Evolutionary conservation across 306 rosid species (phyloP).

Genomic region (Trifolium repens): DNA sequence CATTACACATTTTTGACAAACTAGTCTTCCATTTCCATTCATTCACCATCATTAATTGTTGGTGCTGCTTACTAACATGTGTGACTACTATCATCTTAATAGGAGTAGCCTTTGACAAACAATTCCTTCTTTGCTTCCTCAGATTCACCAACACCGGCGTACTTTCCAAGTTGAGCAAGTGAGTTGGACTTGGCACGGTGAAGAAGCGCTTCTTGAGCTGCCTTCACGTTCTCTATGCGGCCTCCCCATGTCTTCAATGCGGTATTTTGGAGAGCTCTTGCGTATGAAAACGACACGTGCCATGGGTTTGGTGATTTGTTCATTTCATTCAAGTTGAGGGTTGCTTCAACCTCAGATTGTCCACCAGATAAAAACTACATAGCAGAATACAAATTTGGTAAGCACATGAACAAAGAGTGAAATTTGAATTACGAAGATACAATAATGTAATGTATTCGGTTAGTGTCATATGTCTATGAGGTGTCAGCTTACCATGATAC

Average conservation of each 20-base stretch:
- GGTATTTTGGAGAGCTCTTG: slow-evolving; percentile 97
- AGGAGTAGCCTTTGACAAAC: slow-evolving; percentile 84
- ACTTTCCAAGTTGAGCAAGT: slow-evolving; percentile 92
- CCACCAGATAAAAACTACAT: slow-evolving; percentile 96
- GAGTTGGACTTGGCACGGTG: slow-evolving; percentile 91
- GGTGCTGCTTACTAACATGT: slow-evolving; percentile 41
- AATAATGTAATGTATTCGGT: not conserved
- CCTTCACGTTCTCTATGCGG: slow-evolving; percentile 76
- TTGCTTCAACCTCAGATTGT: slow-evolving; percentile 97
- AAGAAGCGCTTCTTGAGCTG: slow-evolving; percentile 76
- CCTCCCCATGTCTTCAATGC: slow-evolving; percentile 96
- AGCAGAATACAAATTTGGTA: not conserved
- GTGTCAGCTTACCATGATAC: slow-evolving; percentile 66
- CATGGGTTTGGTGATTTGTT: slow-evolving; percentile 87
- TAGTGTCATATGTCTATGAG: not conserved
- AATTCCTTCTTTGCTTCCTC: slow-evolving; percentile 80
- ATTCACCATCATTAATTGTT: slow-evolving; percentile 32
- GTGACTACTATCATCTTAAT: slow-evolving; percentile 50
- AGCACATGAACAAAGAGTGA: not conserved
- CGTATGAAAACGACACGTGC: slow-evolving; percentile 97
- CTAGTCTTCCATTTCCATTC: slow-evolving; percentile 39
- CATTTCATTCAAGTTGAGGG: slow-evolving; percentile 86
- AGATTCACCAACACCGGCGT: slow-evolving; percentile 92
- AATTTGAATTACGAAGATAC: not conserved
- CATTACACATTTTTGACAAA: slow-evolving; percentile 46